Conservation (phyloP, 805 yeast species). For the Sungouiella blattae region DNA sequence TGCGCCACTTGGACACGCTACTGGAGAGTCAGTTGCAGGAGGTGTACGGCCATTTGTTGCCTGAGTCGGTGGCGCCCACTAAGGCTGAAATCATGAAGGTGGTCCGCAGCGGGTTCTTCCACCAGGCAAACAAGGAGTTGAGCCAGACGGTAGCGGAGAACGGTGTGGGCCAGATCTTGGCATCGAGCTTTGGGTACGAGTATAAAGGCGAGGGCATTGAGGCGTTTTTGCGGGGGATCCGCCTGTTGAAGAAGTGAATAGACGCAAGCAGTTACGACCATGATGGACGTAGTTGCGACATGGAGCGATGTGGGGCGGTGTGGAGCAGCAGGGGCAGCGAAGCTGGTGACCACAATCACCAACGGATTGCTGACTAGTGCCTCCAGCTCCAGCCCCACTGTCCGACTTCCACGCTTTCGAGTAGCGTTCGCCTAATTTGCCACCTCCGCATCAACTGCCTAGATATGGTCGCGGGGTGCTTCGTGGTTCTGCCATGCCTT, state of each 20-base stretch:
- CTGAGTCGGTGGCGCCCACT: conserved; percentile 37
- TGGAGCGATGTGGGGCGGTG: too few species aligned
- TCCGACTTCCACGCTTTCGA: too few species aligned
- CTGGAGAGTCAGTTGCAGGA: conserved; percentile 24
- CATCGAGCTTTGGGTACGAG: conserved; percentile 45
- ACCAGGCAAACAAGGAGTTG: conserved; percentile 39
- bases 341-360: too few species aligned
- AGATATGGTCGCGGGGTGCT: too few species aligned
- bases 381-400: too few species aligned
- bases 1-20: conserved; percentile 27
- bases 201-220: conserved; percentile 56
- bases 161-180: conserved; percentile 48
- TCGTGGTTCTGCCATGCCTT: too few species aligned
- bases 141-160: conserved; percentile 35
- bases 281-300: too few species aligned
- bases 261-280: too few species aligned
- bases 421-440: too few species aligned
- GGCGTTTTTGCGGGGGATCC: conserved; percentile 44
- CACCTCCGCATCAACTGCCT: too few species aligned
- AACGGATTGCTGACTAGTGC: too few species aligned
- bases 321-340: too few species aligned
- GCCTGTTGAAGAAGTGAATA: conserved; percentile 20
- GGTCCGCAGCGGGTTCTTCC: conserved; percentile 47
- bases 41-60: conserved; percentile 36
- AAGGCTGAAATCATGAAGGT: conserved; percentile 39